Evolutionary conservation across 306 rosid genomes (phyloP).

Genomic region (Pterocarpus macrocarpus): DNA sequence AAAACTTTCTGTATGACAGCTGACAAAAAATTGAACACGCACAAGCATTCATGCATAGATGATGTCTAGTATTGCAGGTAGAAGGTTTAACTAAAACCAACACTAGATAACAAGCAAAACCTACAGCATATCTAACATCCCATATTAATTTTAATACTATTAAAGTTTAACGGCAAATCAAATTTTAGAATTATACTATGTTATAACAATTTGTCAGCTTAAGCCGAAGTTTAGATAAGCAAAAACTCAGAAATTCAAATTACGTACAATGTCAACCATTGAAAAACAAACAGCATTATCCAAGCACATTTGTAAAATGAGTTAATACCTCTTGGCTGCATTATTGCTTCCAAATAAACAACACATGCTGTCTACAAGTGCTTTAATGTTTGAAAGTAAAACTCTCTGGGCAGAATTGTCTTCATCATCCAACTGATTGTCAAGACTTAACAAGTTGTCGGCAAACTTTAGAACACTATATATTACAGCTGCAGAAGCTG

Average conservation of each 20-base stretch:
- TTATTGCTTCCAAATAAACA: conserved; percentile 69
- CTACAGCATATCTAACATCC: too few species aligned
- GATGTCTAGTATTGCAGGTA: too few species aligned
- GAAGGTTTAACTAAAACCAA: too few species aligned
- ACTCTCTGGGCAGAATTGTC: conserved; percentile 59
- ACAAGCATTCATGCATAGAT: too few species aligned
- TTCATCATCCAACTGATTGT: conserved; percentile 64
- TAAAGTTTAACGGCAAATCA: too few species aligned
- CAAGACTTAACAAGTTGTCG: conserved; percentile 80
- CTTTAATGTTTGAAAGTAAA: conserved; percentile 68
- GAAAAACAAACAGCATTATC: conserved; percentile 12
- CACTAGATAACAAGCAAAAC: too few species aligned
- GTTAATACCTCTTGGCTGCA: conserved; percentile 76
- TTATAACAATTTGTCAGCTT: not conserved
- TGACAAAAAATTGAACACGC: too few species aligned
- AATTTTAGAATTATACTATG: not conserved
- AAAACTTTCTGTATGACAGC: too few species aligned
- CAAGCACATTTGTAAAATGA: not conserved
- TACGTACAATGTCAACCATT: not conserved
- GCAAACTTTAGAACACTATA: conserved; percentile 79
- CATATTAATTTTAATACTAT: too few species aligned
- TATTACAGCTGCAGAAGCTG: conserved; percentile 82
- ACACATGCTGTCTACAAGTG: conserved; percentile 73
- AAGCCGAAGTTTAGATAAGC: not conserved
- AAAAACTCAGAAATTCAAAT: not conserved